Evolutionary conservation across 805 yeast species (phyloP).

Genomic region (Clavispora asparagi): DNA sequence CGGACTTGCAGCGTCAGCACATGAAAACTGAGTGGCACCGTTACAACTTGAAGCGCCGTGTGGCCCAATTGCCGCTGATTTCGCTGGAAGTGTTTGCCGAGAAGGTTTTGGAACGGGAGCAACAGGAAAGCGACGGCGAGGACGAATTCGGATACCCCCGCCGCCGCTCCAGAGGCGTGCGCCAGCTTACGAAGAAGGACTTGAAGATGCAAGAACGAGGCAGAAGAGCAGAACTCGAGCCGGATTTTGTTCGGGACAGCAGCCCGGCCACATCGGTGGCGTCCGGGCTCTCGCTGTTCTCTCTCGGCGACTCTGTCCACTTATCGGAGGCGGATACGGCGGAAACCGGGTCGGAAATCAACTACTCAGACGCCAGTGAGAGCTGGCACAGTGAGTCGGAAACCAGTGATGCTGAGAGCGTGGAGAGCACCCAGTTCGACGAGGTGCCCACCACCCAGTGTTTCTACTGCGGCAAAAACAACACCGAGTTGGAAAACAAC

Average conservation of each 20-base stretch:
- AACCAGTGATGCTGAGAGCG: conserved; percentile 24
- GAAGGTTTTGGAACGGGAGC: conserved; percentile 42
- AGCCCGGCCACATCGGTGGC: conserved; percentile 54
- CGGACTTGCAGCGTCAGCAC: conserved; percentile 76
- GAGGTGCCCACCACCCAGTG: conserved; percentile 46
- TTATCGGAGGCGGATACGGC: conserved; percentile 20
- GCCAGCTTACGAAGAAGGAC: conserved; percentile 38
- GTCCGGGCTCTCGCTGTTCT: conserved; percentile 52
- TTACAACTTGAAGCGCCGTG: conserved; percentile 40
- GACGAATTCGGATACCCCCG: conserved; percentile 50
- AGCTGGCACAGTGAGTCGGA: conserved; percentile 12
- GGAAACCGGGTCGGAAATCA: conserved; percentile 50
- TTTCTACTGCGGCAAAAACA: conserved; percentile 52
- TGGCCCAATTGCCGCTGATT: conserved; percentile 37
- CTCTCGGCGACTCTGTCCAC: conserved; percentile 40
- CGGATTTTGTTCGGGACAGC: conserved; percentile 32
- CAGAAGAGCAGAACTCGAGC: conserved; percentile 12
- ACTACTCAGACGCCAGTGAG: conserved; percentile 22
- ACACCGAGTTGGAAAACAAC: conserved; percentile 50
- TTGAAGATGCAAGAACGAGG: conserved; percentile 34
- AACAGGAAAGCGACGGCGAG: conserved; percentile 19
- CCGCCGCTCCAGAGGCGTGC: conserved; percentile 18
- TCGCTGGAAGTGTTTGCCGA: conserved; percentile 53
- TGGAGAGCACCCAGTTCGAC: conserved; percentile 18
- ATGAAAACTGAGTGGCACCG: conserved; percentile 46